Evolutionary conservation across 768 basidiomycete species (phyloP), one percentile per base, ranked within the genome.

Genomic region (Pholiota microspora): DNA sequence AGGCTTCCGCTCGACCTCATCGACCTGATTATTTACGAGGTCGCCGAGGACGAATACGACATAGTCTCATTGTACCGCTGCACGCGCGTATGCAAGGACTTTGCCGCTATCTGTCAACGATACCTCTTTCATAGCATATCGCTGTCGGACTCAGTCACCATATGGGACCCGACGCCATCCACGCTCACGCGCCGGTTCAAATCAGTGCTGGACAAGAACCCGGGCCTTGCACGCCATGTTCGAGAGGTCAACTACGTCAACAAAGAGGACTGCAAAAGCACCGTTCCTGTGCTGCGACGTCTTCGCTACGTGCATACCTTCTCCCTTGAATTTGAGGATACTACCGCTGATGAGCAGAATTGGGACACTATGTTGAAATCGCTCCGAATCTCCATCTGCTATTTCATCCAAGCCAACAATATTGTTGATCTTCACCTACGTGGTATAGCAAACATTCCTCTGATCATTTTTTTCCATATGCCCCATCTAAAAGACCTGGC

Each of bases 71-170:
- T 63, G 29, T 54, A 54, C 18, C 23, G 28, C 8, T 58, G 56
- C 45, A 51, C 59, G 15, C 51, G 55, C 0, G 55, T 49, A 3
- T 60, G 57, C 46, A 45, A 23, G 21, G 47, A 45, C 27, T 54
- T 63, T 31, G 28, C 25, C 8, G 24, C 24, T 3, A 48, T 60
- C 9, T 58, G 59, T 40, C 51, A 55, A 28, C 55, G 53, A 51
- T 55, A 60, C 45, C 45, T 63, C 21, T 63, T 63, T 42, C 25
- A 34, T n/a, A 35, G 23, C 4, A 51, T 63, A 8, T 38, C 29
- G 8, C 55, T 63, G 12, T 54, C 53, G 9, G 52, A 60, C 27
- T 28, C 54, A 15, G n/a, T 23, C 16, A 36, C 29, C 5, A 23
- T 31, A 32, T 31, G 25, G 45, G 5, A 46, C 15, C 29, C 45